phyloP scores from a whole-genome alignment of 108 stramenopile species.

The Hondaea fermentalgiana region DNA sequence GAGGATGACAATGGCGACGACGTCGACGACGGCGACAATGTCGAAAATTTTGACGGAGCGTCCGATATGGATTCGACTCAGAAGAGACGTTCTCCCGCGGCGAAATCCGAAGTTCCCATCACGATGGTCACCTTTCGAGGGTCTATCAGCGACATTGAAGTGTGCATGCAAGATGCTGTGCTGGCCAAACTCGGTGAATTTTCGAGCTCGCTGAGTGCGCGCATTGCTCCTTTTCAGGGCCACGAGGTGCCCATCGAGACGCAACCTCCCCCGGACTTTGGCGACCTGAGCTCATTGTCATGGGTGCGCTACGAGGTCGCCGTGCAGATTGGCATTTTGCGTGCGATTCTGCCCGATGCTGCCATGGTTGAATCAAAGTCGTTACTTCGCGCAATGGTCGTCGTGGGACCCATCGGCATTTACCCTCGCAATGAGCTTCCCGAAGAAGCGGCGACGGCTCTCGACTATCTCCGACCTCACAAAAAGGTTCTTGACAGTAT shows the following conservation, averaged over 20 bases:
- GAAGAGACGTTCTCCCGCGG: no score
- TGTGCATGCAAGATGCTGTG: background rate
- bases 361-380: background rate
- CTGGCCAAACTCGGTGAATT: background rate
- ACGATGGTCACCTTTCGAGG: background rate
- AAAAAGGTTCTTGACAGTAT: background rate
- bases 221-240: background rate
- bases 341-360: background rate
- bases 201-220: background rate
- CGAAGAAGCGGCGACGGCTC: background rate
- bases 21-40: background rate
- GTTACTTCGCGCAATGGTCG: background rate
- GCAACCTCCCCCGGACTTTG: background rate
- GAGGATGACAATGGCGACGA: background rate
- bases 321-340: background rate
- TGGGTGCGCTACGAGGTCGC: background rate
- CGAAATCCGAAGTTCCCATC: background rate
- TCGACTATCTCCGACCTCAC: background rate
- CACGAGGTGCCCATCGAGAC: background rate
- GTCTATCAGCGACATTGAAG: background rate
- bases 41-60: background rate
- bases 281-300: background rate
- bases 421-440: background rate
- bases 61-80: background rate
- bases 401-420: background rate